Evolutionary conservation across 2,329 filamentous ascomycete species (phyloP), one percentile per base, ranked within the genome.

Genomic region (Pestalotiopsis sp.): DNA sequence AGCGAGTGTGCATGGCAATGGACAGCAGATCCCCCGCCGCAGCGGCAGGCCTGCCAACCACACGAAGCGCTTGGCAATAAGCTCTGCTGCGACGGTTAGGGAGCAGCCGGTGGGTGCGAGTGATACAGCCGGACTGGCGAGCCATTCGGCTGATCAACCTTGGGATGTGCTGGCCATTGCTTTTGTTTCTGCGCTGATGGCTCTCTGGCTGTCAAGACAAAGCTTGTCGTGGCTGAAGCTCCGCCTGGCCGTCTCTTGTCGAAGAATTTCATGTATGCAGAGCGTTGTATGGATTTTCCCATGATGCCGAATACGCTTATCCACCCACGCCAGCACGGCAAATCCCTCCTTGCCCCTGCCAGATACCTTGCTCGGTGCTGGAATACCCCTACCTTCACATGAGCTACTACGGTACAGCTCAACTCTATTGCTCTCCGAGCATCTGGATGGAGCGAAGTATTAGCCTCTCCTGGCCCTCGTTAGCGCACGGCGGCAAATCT

Each of bases 81-180:
- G 57, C 57, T 59, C 57, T 59, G 57, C 17, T 59, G 57, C 25
- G 57, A 25, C 23, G 27, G 57, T 39, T 62, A 41, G 36, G 27
- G 27, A 62, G 27, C 36, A 36, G 59, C 23, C 23, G 27, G 36
- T 62, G 59, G 45, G 45, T 52, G 45, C 45, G 20, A 52, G 45
- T 52, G 45, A 52, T 52, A 52, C 63, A n/a, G 61, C 59, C 67
- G 67, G 67, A 57, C 67, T 66, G 63, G 41, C 52, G 57, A 66
- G 56, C 67, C 27, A 68, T 25, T 66, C 62, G 67, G 62, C 67
- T 62, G 67, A 68, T 68, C 58, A 68, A 39, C 23, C 38, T 52
- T 52, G 41, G 41, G 60, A 52, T 59, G n/a, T 45, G 49, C 39
- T 20, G 38, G 31, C 38, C 63, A 27, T 31, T n/a, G 62, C 20